phyloP scores from a whole-genome alignment of 164 flowering plant genomes.

The Akebia trifoliata region DNA sequence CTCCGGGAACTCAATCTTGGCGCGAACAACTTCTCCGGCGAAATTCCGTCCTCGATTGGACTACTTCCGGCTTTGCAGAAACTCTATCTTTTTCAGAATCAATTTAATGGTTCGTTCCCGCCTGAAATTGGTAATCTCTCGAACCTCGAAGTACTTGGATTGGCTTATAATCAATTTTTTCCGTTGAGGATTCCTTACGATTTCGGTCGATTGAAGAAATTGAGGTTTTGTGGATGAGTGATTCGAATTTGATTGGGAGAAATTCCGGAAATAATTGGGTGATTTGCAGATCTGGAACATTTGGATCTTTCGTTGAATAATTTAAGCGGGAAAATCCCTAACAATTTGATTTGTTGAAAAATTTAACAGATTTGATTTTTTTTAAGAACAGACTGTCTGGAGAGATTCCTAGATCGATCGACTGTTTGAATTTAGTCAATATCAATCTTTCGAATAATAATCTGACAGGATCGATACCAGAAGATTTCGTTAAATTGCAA shows the following conservation, averaged over 20 bases:
- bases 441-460: constrained; percentile 54
- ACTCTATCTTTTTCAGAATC: constrained; percentile 31
- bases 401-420: constrained; percentile 38
- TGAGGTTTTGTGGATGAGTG: constrained; percentile 36
- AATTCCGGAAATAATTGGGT: constrained; percentile 41
- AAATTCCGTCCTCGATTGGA: constrained; percentile 53
- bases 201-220: constrained; percentile 45
- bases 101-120: constrained; percentile 55
- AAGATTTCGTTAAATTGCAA: constrained; percentile 43
- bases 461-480: constrained; percentile 62
- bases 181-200: constrained; percentile 39
- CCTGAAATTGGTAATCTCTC: constrained; percentile 53
- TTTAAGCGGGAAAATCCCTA: constrained; percentile 50
- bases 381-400: constrained; percentile 49
- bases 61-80: constrained; percentile 24
- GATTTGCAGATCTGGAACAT: constrained; percentile 32
- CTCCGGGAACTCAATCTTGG: constrained; percentile 41
- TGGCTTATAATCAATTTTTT: constrained; percentile 36
- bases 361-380: constrained; percentile 38
- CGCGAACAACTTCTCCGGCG: constrained; percentile 71
- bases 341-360: constrained; percentile 48
- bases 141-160: constrained; percentile 33
- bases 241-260: constrained; percentile 49
- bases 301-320: constrained; percentile 48
- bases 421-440: constrained; percentile 27